Evolutionary conservation across 306 rosid species (phyloP).

Genomic region (Chamaecrista fasciculata): DNA sequence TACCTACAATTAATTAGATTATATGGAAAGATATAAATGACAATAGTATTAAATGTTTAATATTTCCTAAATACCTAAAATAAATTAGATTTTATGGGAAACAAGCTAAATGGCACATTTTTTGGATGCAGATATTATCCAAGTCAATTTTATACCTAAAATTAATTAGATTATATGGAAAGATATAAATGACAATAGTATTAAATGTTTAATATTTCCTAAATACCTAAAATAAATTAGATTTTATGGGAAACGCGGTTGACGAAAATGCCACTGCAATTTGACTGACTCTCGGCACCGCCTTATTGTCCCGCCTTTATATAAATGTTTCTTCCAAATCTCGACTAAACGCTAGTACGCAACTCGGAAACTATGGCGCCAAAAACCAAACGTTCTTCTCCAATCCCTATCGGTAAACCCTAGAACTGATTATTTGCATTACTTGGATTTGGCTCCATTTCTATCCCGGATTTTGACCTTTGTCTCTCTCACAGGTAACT

Average conservation of each 20-base stretch:
- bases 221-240: too few relatives aligned
- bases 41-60: too few relatives aligned
- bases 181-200: too few relatives aligned
- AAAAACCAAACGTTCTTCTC: slow-evolving; percentile 41
- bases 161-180: too few relatives aligned
- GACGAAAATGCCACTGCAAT: slow-evolving; percentile 24
- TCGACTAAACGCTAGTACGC: background rate
- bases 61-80: too few relatives aligned
- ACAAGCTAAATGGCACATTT: background rate
- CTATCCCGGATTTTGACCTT: slow-evolving; percentile 5
- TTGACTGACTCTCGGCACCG: background rate
- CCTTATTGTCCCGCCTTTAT: slow-evolving; percentile 7
- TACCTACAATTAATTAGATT: too few relatives aligned
- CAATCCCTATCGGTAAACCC: slow-evolving; percentile 56
- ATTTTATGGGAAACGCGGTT: background rate
- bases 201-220: too few relatives aligned
- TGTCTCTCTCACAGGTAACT: slow-evolving; percentile 45
- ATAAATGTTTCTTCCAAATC: background rate
- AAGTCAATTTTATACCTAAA: too few relatives aligned
- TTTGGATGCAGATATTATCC: too few relatives aligned
- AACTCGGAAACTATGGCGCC: slow-evolving; percentile 49
- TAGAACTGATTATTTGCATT: background rate
- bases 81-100: background rate
- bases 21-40: too few relatives aligned
- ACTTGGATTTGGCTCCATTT: background rate